Base-by-base conservation (phyloP, 164 flowering plant genomes). In the Pachysandra terminalis region DNA sequence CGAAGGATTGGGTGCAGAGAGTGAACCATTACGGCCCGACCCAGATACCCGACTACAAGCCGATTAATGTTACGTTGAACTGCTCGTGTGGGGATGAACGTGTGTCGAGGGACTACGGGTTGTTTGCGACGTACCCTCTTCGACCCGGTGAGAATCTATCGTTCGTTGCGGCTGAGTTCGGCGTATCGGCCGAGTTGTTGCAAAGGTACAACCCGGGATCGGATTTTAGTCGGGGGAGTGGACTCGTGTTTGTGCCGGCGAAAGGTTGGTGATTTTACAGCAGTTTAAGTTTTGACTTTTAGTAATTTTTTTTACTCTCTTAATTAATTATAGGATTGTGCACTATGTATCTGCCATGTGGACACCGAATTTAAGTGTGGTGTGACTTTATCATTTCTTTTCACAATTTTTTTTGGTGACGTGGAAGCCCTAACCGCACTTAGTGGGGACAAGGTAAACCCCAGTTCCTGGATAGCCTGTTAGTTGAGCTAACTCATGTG, bases 81-180 rank as follows among this genome's bases (percentile, higher is more conserved):
- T 83, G 86, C 64, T 80, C 84, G 0, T 83, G 84, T 26, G 86
- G 86, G 0, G 73, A 78, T n/a, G 24, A 63, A 9, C 41, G 16
- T 6, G 81, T 80, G 27, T 78, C 82, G 9, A 67, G 60, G 24
- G 73, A 72, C 15, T 82, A 80, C 49, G 86, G 84, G 61, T 28
- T 82, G 71, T 82, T 82, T n/a, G 58, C 58, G 21, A 80, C 86
- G 35, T 82, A 80, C 62, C 86, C 86, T 4, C 75, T 80, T 2
- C 69, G 79, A 2, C 52, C 73, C 19, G 83, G 73, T 0, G 82
- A 82, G 57, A 61, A 40, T 45, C 60, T 80, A 74, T 19, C 52
- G 25, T 61, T 66, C 9, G 26, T 81, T 16, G 81, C 78, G 7
- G 35, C 13, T 26, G 75, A 61, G 59, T 9, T 73, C 19, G 73